A percentile compares a stretch with the other conserved stretches of the same genome.
Conservation (phyloP, 352 stramenopile species). For the Thalassiosira livingstoniorum region DNA sequence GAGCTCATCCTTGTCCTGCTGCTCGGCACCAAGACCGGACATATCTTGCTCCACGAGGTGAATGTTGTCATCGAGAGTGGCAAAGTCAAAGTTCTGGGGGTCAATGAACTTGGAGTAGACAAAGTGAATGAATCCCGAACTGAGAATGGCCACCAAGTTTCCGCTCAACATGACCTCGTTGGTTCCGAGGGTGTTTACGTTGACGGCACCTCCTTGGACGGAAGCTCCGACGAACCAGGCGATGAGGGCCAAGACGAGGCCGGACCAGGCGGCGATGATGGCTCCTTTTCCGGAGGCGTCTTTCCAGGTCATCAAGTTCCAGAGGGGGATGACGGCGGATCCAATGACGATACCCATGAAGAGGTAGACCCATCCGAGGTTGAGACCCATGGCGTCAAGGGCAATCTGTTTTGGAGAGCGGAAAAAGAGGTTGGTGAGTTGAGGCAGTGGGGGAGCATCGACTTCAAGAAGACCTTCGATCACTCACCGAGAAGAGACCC, state of each 20-base stretch:
- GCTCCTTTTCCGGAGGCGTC: slow-evolving; percentile 85
- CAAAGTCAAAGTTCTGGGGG: slow-evolving; percentile 85
- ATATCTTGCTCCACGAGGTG: slow-evolving; percentile 85
- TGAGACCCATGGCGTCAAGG: slow-evolving; percentile 72
- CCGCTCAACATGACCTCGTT: slow-evolving; percentile 87
- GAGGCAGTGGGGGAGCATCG: not conserved
- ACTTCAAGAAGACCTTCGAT: not conserved
- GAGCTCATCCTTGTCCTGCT: slow-evolving; percentile 80
- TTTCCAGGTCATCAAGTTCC: slow-evolving; percentile 87
- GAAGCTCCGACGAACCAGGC: slow-evolving; percentile 82
- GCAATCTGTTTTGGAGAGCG: slow-evolving; percentile 31
- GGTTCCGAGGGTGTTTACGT: slow-evolving; percentile 74
- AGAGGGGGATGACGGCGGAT: slow-evolving; percentile 86
- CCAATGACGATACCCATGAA: slow-evolving; percentile 90
- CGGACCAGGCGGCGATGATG: slow-evolving; percentile 76
- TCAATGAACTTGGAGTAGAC: slow-evolving; percentile 82
- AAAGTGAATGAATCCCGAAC: slow-evolving; percentile 81
- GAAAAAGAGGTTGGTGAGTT: not conserved
- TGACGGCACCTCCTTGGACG: slow-evolving; percentile 68
- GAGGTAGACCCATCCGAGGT: slow-evolving; percentile 88
- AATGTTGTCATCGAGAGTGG: slow-evolving; percentile 74
- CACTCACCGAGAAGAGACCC: slow-evolving; percentile 84
- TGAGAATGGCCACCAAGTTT: slow-evolving; percentile 88
- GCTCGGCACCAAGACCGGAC: slow-evolving; percentile 71
- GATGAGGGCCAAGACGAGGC: slow-evolving; percentile 78